A percentile compares a stretch with the other conserved stretches of the same genome.
Evolutionary conservation across 1,284 basidiomycete genomes (phyloP).

Genomic region (Tilletia horrida): DNA sequence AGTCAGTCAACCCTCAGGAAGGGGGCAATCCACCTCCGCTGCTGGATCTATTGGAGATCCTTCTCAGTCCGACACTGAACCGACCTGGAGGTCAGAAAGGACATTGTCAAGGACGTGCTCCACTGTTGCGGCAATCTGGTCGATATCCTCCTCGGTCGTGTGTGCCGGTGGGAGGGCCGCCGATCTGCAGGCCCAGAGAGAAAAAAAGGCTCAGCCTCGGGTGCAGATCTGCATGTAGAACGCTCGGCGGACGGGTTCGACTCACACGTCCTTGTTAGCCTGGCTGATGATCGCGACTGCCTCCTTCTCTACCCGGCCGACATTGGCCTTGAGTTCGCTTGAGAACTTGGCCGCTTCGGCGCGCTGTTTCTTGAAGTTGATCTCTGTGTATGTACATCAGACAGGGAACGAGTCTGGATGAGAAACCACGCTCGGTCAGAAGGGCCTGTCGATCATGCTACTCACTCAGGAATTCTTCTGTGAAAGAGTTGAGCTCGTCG

Average conservation of each 20-base stretch:
- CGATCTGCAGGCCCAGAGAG: no score
- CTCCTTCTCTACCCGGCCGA: not conserved
- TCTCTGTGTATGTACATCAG: not conserved
- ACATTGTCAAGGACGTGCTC: no score
- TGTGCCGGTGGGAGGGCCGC: no score
- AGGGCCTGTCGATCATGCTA: not conserved
- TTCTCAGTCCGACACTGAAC: no score
- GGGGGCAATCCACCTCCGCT: no score
- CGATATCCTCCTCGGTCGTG: no score
- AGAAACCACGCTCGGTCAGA: not conserved
- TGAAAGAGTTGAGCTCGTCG: not conserved
- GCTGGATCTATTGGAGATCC: no score
- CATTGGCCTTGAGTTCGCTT: not conserved
- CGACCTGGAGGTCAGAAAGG: no score
- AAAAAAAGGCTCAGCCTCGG: no score
- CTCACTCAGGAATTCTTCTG: constrained; percentile 10
- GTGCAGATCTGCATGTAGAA: not conserved
- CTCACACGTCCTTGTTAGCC: constrained; percentile 9
- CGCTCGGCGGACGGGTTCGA: not conserved
- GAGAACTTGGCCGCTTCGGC: constrained; percentile 1
- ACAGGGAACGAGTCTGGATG: not conserved
- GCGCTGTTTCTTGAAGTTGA: constrained; percentile 16
- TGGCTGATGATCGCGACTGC: not conserved
- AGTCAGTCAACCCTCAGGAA: no score
- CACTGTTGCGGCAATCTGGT: no score